Evolutionary conservation across 1,284 basidiomycete genomes (phyloP), one percentile per base, ranked within the genome.

Genomic region (Malassezia furfur): DNA sequence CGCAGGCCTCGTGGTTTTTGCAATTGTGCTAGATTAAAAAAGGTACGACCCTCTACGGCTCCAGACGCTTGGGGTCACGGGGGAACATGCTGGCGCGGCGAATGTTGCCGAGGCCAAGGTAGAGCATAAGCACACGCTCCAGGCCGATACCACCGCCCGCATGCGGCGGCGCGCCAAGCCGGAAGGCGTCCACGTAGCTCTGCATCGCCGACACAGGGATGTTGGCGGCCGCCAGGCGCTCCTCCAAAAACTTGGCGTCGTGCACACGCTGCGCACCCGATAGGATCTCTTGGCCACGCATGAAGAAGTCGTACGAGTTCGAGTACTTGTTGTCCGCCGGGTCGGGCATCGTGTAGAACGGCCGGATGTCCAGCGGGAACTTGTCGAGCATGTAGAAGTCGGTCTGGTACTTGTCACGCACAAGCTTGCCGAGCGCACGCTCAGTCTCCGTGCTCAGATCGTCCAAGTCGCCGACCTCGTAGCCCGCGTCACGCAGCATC

Each of bases 221-320:
- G 52, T 79, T 80, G 48, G 80, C 81, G 50, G 77, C 78, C 64
- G 76, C 78, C 91, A 93, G 94, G 76, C 86, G 83, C 78, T 87
- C 83, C 58, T 81, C 81, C 57, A 98, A 82, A 61, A 93, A 79
- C 14, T 78, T 78, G 5, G 93, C 83, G 69, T 96, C 91, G 78
- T 98, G 94, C 51, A 96, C 84, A 79, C 91, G 88, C 77, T 98
- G 93, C 17, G 93, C 93, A 15, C 93, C 93, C 2, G 91, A 96
- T 30, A 98, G 80, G 69, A 98, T 96, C 77, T 98, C 93, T 77
- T 98, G 91, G 12, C 93, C 93, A 38, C 93, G 84, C 90, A 98
- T 96, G 82, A 98, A 96, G 78, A 98, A 96, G 78, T 98, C 93
- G 77, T 98, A 98, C 41, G 93, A 96, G 79, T 98, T 96, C 53